Conservation (phyloP, 768 basidiomycete genomes). For the Russula vinacea region DNA sequence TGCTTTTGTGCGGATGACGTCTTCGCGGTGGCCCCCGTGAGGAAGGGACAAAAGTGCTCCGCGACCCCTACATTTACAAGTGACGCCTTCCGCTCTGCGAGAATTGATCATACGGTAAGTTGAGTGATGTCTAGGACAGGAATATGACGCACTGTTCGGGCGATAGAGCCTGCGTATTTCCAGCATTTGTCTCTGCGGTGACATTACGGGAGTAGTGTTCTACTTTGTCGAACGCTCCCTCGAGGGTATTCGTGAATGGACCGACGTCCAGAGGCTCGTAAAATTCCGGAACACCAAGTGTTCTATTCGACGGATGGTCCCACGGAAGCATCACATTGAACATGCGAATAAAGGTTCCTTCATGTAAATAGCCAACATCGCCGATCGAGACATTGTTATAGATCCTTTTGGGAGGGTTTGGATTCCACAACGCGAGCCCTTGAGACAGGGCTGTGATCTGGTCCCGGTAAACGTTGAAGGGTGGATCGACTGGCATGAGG, state of each 20-base stretch:
- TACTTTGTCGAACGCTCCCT: neutral
- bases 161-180: neutral
- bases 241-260: neutral
- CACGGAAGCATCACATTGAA: conserved; percentile 21
- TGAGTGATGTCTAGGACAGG: no score
- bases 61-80: neutral
- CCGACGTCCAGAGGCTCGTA: neutral
- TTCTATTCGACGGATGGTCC: neutral
- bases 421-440: conserved; percentile 26
- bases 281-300: neutral
- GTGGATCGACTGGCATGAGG: neutral
- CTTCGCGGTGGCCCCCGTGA: neutral
- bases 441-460: conserved; percentile 13
- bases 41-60: conserved; percentile 11
- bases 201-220: neutral
- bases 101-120: no score
- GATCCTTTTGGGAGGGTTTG: conserved; percentile 16
- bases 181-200: neutral
- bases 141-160: neutral
- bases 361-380: conserved; percentile 28
- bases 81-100: neutral
- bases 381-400: conserved; percentile 27
- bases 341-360: conserved; percentile 26
- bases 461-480: conserved; percentile 20
- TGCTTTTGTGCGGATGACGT: neutral